Evolutionary conservation across 2,329 filamentous ascomycete genomes (phyloP).

Genomic region (Pseudogymnoascus sp.): DNA sequence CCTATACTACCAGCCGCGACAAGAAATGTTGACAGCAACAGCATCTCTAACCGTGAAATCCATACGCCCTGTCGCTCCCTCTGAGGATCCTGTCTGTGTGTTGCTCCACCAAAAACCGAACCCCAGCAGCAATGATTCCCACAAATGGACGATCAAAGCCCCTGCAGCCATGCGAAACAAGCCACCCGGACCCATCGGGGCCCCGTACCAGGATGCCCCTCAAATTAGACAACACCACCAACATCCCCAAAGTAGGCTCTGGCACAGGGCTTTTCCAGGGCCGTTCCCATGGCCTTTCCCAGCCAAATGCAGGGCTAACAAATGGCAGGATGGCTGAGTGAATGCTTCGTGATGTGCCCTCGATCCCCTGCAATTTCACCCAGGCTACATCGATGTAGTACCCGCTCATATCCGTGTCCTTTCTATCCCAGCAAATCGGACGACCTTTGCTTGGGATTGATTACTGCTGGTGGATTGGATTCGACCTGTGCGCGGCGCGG

Average conservation of each 20-base stretch:
- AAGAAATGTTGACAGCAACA: neutral
- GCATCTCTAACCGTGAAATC: too few relatives aligned
- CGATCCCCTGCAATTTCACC: neutral
- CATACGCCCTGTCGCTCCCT: too few relatives aligned
- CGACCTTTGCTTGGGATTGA: conserved; percentile 1
- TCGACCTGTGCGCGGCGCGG: neutral
- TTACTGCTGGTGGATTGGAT: neutral
- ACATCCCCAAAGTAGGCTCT: neutral
- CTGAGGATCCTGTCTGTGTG: too few relatives aligned
- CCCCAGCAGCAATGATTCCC: neutral
- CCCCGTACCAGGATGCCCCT: neutral
- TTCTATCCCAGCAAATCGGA: neutral
- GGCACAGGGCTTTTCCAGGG: neutral
- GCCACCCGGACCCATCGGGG: neutral
- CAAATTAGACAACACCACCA: conserved; percentile 3
- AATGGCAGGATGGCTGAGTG: neutral
- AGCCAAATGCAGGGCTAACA: neutral
- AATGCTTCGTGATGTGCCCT: neutral
- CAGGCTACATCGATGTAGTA: neutral
- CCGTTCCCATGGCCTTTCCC: neutral
- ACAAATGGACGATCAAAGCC: neutral
- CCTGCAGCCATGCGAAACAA: conserved; percentile 7
- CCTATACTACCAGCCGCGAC: neutral
- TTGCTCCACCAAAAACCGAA: neutral
- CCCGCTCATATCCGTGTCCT: neutral